A percentile compares a stretch with the other conserved stretches of the same genome.
Conservation (phyloP, 176 grass and related monocot species). For the Juncus inflexus region DNA sequence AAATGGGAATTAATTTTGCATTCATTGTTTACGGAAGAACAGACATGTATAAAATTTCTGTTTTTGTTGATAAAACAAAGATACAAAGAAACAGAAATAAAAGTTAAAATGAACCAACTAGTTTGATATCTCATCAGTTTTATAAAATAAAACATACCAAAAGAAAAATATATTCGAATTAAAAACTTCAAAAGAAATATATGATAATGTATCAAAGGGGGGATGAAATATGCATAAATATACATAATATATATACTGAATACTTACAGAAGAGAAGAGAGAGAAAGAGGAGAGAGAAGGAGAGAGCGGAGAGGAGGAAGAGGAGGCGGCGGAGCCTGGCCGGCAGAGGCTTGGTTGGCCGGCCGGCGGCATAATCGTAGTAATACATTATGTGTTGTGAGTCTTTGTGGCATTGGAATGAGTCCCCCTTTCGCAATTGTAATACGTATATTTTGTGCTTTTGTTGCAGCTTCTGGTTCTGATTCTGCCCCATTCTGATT, state of each 20-base stretch:
- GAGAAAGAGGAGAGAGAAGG: constrained; percentile 29
- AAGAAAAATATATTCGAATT: no score
- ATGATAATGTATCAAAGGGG: not conserved
- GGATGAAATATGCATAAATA: not conserved
- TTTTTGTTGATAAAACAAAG: not conserved
- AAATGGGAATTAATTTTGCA: not conserved
- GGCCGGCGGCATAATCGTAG: constrained; percentile 22
- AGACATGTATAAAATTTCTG: not conserved
- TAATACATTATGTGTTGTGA: constrained; percentile 30
- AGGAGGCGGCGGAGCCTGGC: constrained; percentile 43
- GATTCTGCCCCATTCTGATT: constrained; percentile 18
- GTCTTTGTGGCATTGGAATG: constrained; percentile 36
- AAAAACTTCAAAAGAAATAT: not conserved
- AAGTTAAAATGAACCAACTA: not conserved
- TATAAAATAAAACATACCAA: no score
- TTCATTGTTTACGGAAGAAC: not conserved
- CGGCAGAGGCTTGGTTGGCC: constrained; percentile 41
- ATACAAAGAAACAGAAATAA: not conserved
- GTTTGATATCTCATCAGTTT: no score
- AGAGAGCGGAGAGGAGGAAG: constrained; percentile 42
- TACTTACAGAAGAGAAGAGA: constrained; percentile 33
- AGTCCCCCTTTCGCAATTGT: constrained; percentile 65
- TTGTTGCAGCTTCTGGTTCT: constrained; percentile 17
- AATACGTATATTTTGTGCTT: constrained; percentile 68
- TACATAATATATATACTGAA: not conserved